Percentiles rank a stretch among this genome's conserved stretches.
phyloP scores from a whole-genome alignment of 2,329 filamentous ascomycete genomes.

The Fusarium protoensiforme region DNA sequence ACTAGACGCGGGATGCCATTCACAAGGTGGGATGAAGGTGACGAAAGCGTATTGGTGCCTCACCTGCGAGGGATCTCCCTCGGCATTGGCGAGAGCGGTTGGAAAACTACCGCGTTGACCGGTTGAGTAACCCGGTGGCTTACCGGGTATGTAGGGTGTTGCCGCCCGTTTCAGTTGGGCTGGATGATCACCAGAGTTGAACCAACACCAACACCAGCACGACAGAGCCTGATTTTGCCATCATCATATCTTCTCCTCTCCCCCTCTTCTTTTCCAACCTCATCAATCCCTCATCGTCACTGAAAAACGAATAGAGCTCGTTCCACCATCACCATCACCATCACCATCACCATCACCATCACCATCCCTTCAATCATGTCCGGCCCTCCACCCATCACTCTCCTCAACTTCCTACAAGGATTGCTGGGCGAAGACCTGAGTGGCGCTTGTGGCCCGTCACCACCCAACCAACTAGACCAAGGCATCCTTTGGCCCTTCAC shows the following conservation, averaged over 20 bases:
- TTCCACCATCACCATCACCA: background rate
- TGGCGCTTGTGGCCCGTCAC: conserved; percentile 1
- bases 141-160: background rate
- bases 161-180: background rate
- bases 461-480: conserved; percentile 45
- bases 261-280: background rate
- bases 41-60: background rate
- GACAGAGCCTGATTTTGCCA: background rate
- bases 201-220: background rate
- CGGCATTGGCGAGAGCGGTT: background rate
- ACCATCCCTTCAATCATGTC: background rate
- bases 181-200: background rate
- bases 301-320: background rate
- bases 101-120: background rate
- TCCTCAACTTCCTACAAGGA: too few relatives aligned
- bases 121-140: background rate
- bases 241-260: background rate
- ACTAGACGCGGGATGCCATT: background rate
- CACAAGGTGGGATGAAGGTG: background rate
- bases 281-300: background rate
- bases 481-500: conserved; percentile 52
- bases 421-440: background rate
- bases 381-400: too few relatives aligned
- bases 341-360: too few relatives aligned
- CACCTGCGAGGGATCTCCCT: background rate